Evolutionary conservation across 2,329 filamentous ascomycete species (phyloP).

Genomic region (Pseudopyricularia cyperi): DNA sequence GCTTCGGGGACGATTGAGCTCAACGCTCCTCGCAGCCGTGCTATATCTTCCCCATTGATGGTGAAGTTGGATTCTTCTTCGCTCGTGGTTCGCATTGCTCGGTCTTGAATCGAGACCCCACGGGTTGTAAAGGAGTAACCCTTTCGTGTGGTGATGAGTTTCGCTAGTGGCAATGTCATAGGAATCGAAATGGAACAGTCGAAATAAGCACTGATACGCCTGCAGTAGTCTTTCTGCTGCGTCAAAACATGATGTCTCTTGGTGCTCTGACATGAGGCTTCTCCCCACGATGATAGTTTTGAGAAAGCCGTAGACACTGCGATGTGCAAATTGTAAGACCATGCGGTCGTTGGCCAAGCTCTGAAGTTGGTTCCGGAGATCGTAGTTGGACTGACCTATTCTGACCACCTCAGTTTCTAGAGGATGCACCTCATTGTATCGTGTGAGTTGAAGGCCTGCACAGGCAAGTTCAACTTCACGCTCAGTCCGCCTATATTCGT

Average conservation of each 20-base stretch:
- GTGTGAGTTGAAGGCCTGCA: background rate
- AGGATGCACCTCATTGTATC: too few species aligned
- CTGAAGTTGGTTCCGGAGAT: background rate
- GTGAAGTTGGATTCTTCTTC: background rate
- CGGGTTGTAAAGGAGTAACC: background rate
- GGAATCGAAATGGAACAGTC: background rate
- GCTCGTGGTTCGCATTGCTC: background rate
- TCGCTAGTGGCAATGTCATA: too few species aligned
- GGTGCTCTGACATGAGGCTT: background rate
- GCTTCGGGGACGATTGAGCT: background rate
- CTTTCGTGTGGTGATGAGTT: background rate
- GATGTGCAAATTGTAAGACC: background rate
- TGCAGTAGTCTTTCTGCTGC: background rate
- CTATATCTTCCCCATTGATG: background rate
- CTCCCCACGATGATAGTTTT: background rate
- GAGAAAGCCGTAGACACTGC: background rate
- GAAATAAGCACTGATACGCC: background rate
- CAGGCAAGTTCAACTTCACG: background rate
- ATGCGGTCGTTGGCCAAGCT: background rate
- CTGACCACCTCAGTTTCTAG: too few species aligned
- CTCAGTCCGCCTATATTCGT: background rate
- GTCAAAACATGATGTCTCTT: background rate
- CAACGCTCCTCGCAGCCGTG: background rate
- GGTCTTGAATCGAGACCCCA: background rate
- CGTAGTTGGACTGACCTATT: background rate